Evolutionary conservation across 148 eudicot species (phyloP).

Genomic region (Rhododendron kiyosumense): DNA sequence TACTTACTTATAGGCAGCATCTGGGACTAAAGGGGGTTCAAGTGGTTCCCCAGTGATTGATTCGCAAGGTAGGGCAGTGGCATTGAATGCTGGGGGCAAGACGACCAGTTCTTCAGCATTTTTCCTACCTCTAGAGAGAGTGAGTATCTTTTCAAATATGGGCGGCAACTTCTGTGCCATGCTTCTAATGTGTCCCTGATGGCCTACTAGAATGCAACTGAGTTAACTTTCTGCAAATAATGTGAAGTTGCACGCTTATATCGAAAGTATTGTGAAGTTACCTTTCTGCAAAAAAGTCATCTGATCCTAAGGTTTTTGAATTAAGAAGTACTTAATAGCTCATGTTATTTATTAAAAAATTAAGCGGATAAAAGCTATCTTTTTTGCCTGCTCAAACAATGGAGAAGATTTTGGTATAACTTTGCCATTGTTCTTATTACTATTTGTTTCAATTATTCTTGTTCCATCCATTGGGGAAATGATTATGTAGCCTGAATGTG

Average conservation of each 20-base stretch:
- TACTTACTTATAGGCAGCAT: conserved; percentile 69
- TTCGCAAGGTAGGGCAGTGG: conserved; percentile 98
- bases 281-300: background rate
- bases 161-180: background rate
- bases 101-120: conserved; percentile 91
- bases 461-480: background rate
- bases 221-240: background rate
- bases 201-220: background rate
- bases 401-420: background rate
- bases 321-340: background rate
- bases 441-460: background rate
- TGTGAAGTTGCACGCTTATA: background rate
- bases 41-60: conserved; percentile 99
- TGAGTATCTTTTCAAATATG: conserved; percentile 22
- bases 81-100: conserved; percentile 97
- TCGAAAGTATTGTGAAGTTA: background rate
- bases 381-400: background rate
- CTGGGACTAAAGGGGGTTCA: conserved; percentile 99
- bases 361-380: background rate
- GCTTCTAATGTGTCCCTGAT: background rate
- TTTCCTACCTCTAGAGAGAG: conserved; percentile 94
- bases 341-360: background rate
- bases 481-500: background rate
- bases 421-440: background rate
- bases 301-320: background rate